Evolutionary conservation across 768 basidiomycete species (phyloP).

Genomic region (Gautieria morchelliformis): DNA sequence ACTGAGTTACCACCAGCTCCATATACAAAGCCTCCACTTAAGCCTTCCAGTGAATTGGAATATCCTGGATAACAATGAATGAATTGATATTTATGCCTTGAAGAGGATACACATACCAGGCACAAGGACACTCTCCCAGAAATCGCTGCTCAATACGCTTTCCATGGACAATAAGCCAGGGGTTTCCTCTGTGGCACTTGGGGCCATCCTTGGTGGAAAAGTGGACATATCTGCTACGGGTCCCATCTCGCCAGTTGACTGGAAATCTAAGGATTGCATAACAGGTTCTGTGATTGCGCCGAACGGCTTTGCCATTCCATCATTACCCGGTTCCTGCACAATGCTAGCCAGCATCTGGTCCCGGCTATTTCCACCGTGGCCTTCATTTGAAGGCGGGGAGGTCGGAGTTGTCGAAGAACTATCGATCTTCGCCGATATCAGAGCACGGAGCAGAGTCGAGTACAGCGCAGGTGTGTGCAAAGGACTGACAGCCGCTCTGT

Average conservation of each 20-base stretch:
- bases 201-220: constrained; percentile 83
- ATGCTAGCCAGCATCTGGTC: neutral
- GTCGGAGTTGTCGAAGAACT: neutral
- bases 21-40: constrained; percentile 80
- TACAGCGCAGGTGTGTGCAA: constrained; percentile 89
- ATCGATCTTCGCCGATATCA: constrained; percentile 47
- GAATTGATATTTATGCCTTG: neutral
- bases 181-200: constrained; percentile 30
- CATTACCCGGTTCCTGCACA: neutral
- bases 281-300: neutral
- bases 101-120: constrained; percentile 47
- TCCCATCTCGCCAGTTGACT: constrained; percentile 77
- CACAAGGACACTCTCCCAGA: constrained; percentile 84
- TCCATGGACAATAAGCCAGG: constrained; percentile 66
- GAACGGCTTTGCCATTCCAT: neutral
- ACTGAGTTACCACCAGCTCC: constrained; percentile 70
- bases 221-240: constrained; percentile 73
- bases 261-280: constrained; percentile 34
- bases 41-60: constrained; percentile 68
- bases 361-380: neutral
- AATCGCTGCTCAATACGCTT: constrained; percentile 64
- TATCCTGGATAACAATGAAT: constrained; percentile 41
- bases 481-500: constrained; percentile 64
- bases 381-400: neutral
- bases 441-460: constrained; percentile 69